A percentile compares a stretch with the other conserved stretches of the same genome.
Evolutionary conservation across 2,329 filamentous ascomycete species (phyloP).

Genomic region (Pseudogymnoascus sp.): DNA sequence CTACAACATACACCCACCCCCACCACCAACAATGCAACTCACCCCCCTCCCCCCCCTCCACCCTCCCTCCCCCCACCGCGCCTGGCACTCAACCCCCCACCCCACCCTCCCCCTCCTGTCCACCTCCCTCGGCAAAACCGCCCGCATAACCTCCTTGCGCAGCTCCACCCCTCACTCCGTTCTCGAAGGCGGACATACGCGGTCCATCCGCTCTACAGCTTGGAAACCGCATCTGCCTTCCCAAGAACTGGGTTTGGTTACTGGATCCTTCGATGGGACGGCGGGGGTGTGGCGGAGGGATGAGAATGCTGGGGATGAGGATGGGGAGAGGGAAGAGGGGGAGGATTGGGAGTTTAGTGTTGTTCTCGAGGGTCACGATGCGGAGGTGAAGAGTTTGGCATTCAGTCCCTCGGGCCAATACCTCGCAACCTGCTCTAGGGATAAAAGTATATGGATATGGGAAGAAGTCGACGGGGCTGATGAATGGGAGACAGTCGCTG

Average conservation of each 20-base stretch:
- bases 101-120: constrained; percentile 81
- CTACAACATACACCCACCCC: background rate
- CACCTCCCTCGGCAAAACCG: constrained; percentile 77
- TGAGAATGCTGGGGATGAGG: constrained; percentile 25
- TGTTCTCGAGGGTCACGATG: constrained; percentile 89
- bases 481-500: constrained; percentile 94
- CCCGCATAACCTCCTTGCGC: constrained; percentile 80
- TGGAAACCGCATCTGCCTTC: constrained; percentile 70
- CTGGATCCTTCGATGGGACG: constrained; percentile 87
- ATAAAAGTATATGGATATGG: constrained; percentile 98
- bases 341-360: constrained; percentile 91
- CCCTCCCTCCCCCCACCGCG: constrained; percentile 56
- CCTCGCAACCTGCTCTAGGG: constrained; percentile 81
- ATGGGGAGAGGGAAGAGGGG: constrained; percentile 46
- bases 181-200: constrained; percentile 80
- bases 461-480: constrained; percentile 89
- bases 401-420: constrained; percentile 68
- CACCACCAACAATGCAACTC: background rate
- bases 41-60: background rate
- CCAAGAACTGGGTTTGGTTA: constrained; percentile 70
- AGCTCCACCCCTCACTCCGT: constrained; percentile 71
- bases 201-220: constrained; percentile 73
- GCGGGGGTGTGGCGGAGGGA: constrained; percentile 75
- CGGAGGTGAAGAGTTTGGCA: constrained; percentile 75
- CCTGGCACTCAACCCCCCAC: constrained; percentile 81